Percentiles rank a stretch among this genome's conserved stretches.
These are phyloP conservation scores for Lactarius sp. DNA, from an alignment of 768 basidiomycete genomes.

Conservation along the genomic window DNA sequence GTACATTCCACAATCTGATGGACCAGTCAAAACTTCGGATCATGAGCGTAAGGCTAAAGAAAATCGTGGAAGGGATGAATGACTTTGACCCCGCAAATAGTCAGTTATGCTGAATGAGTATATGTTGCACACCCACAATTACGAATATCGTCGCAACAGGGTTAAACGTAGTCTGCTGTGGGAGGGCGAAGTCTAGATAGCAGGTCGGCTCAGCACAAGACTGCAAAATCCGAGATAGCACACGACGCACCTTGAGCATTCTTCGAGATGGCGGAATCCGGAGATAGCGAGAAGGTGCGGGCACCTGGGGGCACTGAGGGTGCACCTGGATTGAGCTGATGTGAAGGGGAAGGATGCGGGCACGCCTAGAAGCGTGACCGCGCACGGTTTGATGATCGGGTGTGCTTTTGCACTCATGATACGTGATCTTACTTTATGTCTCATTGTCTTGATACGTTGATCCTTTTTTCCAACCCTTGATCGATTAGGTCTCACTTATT, in stretches of 20 bases:
- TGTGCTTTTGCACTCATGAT: too few species aligned
- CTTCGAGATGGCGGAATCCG: slow-evolving; percentile 8
- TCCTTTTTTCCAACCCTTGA: too few species aligned
- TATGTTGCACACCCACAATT: slow-evolving; percentile 36
- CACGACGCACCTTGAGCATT: slow-evolving; percentile 7
- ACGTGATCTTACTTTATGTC: too few species aligned
- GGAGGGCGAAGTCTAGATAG: slow-evolving; percentile 48
- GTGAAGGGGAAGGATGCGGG: too few species aligned
- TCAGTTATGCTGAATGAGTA: neutral
- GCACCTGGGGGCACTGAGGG: too few species aligned
- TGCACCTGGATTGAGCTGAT: too few species aligned
- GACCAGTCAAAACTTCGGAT: slow-evolving; percentile 52
- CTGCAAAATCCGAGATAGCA: neutral
- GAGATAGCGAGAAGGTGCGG: too few species aligned
- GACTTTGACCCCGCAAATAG: slow-evolving; percentile 35
- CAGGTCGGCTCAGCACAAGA: neutral
- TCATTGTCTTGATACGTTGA: too few species aligned
- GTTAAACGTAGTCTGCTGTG: slow-evolving; percentile 44
- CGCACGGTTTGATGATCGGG: too few species aligned
- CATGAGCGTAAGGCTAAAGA: slow-evolving; percentile 45
- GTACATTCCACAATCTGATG: slow-evolving; percentile 54
- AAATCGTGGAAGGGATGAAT: slow-evolving; percentile 51
- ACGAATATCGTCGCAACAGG: slow-evolving; percentile 43
- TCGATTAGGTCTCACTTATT: too few species aligned
- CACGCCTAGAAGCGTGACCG: too few species aligned